Evolutionary conservation across 345 rosid genomes (phyloP), one percentile per base, ranked within the genome.

Genomic region (Sisymbrium irio): DNA sequence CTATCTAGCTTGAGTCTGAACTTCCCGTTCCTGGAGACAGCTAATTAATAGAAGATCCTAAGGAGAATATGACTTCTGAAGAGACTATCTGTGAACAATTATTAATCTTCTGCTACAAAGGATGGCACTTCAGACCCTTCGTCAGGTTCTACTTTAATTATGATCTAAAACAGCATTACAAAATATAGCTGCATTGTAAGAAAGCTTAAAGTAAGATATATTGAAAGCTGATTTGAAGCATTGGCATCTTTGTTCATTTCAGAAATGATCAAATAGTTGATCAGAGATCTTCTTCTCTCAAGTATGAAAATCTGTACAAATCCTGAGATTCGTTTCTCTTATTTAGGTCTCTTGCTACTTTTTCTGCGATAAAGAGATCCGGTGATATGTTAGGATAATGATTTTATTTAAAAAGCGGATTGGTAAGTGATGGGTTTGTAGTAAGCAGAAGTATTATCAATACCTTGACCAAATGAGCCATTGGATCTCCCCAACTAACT

Each of bases 381-480:
- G n/a, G n/a, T 2, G 0, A 3, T 14, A 17, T 1, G 27, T 76
- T 36, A 76, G 40, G 49, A 42, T 32, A 4, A 7, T 32, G 42
- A 1, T 22, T n/a, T 39, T 40, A 28, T 30, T 51, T 2, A 10
- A 9, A 50, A 10, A 14, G 4, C 40, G 1, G 5, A 19, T 50
- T 67, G 67, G 67, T 45, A 57, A 67, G 30, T 47, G 5, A 33
- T 45, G 3, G 5, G 3, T 44, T 17, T 39, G 20, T 56, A 32
- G 47, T 64, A 19, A 37, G 44, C 25, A 46, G 3, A 67, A 53
- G 32, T 12, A 14, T 3, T 8, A 67, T 20, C 25, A 69, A 60
- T 82, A 89, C 98, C 97, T 89, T 89, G 50, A 94, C 97, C 83
- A 91, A 78, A 81, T 94, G 97, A 19, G 92, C 97, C 97, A 94